Evolutionary conservation across 331 rosid genomes (phyloP), one percentile per base, ranked within the genome.

Genomic region (Phaseolus coccineus): DNA sequence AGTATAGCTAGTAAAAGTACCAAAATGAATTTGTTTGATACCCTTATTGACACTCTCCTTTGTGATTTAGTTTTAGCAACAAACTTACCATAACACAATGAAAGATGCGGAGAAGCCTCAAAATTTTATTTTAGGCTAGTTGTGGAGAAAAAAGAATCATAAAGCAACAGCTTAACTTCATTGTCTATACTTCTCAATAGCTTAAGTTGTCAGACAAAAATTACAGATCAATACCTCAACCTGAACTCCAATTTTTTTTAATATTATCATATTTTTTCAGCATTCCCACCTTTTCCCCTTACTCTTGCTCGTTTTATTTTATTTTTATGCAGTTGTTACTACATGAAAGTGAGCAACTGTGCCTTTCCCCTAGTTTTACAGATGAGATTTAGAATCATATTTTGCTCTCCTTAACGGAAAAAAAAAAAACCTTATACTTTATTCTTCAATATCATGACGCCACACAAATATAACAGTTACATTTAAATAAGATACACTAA

Each of bases 211-310:
- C 33, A 8, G 31, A 44, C 40, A 47, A 70, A 47, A 70, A 69
- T 58, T 52, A 37, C 3, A 5, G 24, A 57, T 27, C 56, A 51
- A 64, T 42, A 10, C 15, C 79, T 51, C 40, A 74, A 67, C 64
- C 64, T 44, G 64, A 56, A 72, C 10, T 42, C 25, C 42, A 25
- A 1, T 42, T 71, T 27, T 27, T 25, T 72, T 72, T 44, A 19
- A 1, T 69, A 42, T 16, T 67, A 64, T 51, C 46, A 16, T 80
- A 10, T 35, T 19, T 71, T 79, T 50, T 50, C 67, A 71, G 58
- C 8, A 65, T 51, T 57, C 73, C 37, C 46, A 7, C 40, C 31
- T 65, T 42, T 48, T 80, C 40, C 73, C 22, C 31, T 25, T 13
- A 28, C 61, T 28, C 14, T 58, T 19, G 35, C 28, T 25, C 7